A percentile compares a stretch with the other conserved stretches of the same genome.
phyloP scores from a whole-genome alignment of 2,329 filamentous ascomycete genomes.

The Diaporthe longicolla region DNA sequence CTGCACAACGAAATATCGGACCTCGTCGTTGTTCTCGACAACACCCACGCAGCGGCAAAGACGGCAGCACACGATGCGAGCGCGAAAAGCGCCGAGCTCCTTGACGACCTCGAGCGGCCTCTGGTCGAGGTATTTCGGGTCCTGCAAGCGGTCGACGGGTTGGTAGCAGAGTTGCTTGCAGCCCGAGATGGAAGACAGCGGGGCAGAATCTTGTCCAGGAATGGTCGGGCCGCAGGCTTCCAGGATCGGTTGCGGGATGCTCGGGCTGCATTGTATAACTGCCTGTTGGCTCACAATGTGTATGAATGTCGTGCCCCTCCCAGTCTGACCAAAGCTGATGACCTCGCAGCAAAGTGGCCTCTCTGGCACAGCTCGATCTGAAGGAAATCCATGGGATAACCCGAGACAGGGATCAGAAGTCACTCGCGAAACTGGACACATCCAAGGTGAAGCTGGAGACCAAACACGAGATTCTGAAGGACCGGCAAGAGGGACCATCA shows the following conservation, averaged over 20 bases:
- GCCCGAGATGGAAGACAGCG: background rate
- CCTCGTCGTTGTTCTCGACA: background rate
- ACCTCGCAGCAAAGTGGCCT: background rate
- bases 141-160: background rate
- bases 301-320: background rate
- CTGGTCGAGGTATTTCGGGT: background rate
- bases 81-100: background rate
- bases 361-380: constrained; percentile 9
- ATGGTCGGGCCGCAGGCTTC: background rate
- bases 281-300: background rate
- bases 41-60: background rate
- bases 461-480: constrained; percentile 2
- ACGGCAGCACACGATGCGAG: background rate
- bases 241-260: background rate
- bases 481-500: background rate
- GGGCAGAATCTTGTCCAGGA: background rate
- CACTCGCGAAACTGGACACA: background rate
- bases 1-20: constrained; percentile 7
- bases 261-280: background rate
- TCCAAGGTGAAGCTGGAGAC: background rate
- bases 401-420: background rate
- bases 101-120: background rate
- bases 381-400: constrained; percentile 7
- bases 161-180: background rate
- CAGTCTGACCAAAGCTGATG: background rate